phyloP scores from a whole-genome alignment of 192 early-diverging fungal species.

The Coemansia sp. region DNA sequence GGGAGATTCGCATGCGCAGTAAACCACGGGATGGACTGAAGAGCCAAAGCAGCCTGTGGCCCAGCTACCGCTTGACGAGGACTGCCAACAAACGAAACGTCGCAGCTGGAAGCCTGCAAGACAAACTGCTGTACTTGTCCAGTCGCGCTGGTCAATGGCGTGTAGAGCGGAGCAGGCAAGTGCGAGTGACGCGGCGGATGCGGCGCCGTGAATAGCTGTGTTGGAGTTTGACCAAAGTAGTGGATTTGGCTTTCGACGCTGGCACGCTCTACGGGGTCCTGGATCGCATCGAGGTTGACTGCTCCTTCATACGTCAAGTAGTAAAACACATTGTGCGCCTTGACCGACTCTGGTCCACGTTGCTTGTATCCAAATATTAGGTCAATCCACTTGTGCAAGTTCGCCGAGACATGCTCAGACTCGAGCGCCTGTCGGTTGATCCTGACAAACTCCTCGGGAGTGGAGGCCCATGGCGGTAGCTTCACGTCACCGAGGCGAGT shows the following conservation, averaged over 20 bases:
- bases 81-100: slow-evolving; percentile 38
- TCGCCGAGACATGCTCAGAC: slow-evolving; percentile 83
- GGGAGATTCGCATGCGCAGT: neutral
- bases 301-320: slow-evolving; percentile 95
- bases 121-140: slow-evolving; percentile 44
- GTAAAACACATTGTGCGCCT: slow-evolving; percentile 92
- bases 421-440: slow-evolving; percentile 78
- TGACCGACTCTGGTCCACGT: slow-evolving; percentile 79
- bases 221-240: slow-evolving; percentile 97
- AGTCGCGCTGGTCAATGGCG: slow-evolving; percentile 26
- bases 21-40: slow-evolving; percentile 16
- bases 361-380: slow-evolving; percentile 97
- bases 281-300: slow-evolving; percentile 87
- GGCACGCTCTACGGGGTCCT: slow-evolving; percentile 83
- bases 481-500: slow-evolving; percentile 63
- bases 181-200: slow-evolving; percentile 61
- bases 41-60: neutral
- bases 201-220: slow-evolving; percentile 82
- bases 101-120: slow-evolving; percentile 29
- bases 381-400: slow-evolving; percentile 94
- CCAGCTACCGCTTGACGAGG: neutral
- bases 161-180: slow-evolving; percentile 17
- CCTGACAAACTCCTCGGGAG: slow-evolving; percentile 78
- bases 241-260: slow-evolving; percentile 93
- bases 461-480: slow-evolving; percentile 84